Evolutionary conservation across 148 eudicot species (phyloP).

Genomic region (Fagopyrum homotropicum): DNA sequence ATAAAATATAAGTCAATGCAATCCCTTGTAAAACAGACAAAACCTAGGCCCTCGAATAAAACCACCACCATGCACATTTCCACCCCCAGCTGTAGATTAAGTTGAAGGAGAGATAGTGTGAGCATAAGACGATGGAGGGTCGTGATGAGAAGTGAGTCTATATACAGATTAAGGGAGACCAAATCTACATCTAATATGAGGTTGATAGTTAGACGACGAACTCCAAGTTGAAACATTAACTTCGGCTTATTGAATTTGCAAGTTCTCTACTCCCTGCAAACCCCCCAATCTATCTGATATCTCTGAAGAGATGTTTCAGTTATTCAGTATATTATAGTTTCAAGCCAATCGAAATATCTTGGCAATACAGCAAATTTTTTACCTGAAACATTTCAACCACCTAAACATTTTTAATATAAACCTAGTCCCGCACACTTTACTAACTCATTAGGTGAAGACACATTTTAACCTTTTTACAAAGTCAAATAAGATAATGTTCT

Average conservation of each 20-base stretch:
- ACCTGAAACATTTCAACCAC: background rate
- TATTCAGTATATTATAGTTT: background rate
- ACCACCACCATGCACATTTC: background rate
- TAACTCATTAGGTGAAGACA: background rate
- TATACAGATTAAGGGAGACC: background rate
- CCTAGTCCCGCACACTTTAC: background rate
- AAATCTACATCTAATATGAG: background rate
- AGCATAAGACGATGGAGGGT: background rate
- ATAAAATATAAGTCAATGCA: background rate
- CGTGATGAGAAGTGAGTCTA: background rate
- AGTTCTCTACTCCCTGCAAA: background rate
- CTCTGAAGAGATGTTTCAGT: background rate
- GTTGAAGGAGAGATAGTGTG: background rate
- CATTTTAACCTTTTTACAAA: conserved; percentile 1
- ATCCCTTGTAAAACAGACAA: background rate
- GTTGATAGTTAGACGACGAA: background rate
- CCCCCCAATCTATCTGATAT: background rate
- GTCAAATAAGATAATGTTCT: background rate
- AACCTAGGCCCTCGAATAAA: background rate
- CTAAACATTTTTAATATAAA: background rate
- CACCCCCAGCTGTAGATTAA: background rate
- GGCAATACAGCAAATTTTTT: background rate
- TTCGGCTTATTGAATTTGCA: background rate
- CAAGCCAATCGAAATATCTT: background rate
- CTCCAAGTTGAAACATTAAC: background rate